These are phyloP conservation scores for Hypholoma fasciculare DNA, from an alignment of 768 basidiomycete species.

Conservation along the genomic window DNA sequence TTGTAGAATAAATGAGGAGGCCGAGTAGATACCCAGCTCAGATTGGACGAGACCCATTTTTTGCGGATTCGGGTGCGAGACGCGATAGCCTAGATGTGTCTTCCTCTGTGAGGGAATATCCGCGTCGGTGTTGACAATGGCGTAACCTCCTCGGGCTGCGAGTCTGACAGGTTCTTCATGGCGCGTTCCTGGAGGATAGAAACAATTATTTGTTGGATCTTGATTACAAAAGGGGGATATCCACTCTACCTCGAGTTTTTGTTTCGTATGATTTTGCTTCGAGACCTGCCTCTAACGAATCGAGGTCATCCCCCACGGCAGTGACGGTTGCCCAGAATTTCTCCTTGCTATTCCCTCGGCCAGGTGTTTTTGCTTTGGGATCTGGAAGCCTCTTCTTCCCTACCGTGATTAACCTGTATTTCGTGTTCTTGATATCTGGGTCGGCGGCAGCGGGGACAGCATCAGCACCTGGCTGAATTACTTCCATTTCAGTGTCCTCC, in stretches of 20 bases:
- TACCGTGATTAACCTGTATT: conserved; percentile 50
- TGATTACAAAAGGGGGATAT: no score
- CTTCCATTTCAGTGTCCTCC: conserved; percentile 39
- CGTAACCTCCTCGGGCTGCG: conserved; percentile 56
- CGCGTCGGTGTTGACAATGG: conserved; percentile 51
- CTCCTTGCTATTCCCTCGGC: conserved; percentile 34
- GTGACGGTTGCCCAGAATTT: conserved; percentile 56
- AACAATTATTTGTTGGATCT: not conserved
- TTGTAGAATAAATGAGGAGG: conserved; percentile 57
- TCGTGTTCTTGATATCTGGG: conserved; percentile 29
- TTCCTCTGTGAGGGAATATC: conserved; percentile 42
- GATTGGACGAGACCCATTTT: conserved; percentile 54
- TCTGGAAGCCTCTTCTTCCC: conserved; percentile 63
- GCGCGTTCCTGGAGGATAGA: conserved; percentile 39
- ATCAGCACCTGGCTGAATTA: conserved; percentile 46
- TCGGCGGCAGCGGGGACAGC: conserved; percentile 43
- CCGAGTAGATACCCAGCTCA: conserved; percentile 51
- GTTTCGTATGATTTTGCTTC: conserved; percentile 58
- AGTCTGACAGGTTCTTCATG: conserved; percentile 53
- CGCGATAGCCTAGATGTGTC: conserved; percentile 59
- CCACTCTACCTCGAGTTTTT: conserved; percentile 50
- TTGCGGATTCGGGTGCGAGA: conserved; percentile 50
- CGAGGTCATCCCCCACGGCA: conserved; percentile 51
- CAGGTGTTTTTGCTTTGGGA: conserved; percentile 17
- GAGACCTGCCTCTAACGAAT: conserved; percentile 45